A percentile compares a stretch with the other conserved stretches of the same genome.
phyloP scores from a whole-genome alignment of 139 green algal species.

The Mesotaenium endlicherianum region DNA sequence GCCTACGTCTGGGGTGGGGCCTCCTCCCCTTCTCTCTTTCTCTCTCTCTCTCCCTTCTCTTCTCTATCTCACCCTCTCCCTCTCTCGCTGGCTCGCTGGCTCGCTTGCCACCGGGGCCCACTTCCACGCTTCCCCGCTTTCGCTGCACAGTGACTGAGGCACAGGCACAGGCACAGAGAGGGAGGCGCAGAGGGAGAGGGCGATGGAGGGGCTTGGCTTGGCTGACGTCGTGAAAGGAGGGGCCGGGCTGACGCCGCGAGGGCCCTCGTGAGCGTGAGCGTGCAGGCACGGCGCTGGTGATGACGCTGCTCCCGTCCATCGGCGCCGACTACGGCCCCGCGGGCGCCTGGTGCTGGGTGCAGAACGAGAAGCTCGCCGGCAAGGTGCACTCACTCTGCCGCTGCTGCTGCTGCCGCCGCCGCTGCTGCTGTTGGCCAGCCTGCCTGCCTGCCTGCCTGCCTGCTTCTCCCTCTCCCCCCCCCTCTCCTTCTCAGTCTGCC shows the following conservation, averaged over 20 bases:
- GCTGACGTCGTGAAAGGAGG: too few species aligned
- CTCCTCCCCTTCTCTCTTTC: background rate
- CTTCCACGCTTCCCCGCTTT: too few species aligned
- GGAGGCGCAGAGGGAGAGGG: too few species aligned
- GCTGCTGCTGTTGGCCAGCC: background rate
- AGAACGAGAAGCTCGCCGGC: slow-evolving; percentile 15
- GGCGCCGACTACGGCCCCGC: slow-evolving; percentile 30
- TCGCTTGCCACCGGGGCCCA: background rate
- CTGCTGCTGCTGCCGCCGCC: background rate
- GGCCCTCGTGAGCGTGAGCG: background rate
- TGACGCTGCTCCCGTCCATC: slow-evolving; percentile 17
- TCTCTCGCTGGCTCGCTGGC: background rate
- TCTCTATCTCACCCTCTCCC: too few species aligned
- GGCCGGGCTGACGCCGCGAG: too few species aligned
- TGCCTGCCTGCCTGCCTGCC: too few species aligned
- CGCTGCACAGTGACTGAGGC: too few species aligned
- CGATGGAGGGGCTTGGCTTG: too few species aligned
- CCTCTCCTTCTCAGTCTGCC: too few species aligned
- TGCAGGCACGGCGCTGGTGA: slow-evolving; percentile 10
- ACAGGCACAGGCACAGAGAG: too few species aligned
- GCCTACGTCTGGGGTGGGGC: slow-evolving; percentile 48
- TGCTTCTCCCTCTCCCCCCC: too few species aligned
- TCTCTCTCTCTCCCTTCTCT: background rate
- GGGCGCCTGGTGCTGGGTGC: slow-evolving; percentile 24
- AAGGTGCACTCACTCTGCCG: slow-evolving; percentile 16